Percentiles rank a stretch among this genome's conserved stretches.
These are phyloP conservation scores for Phyllosticta citriasiana DNA, from an alignment of 2,329 filamentous ascomycete species.

Conservation along the genomic window DNA sequence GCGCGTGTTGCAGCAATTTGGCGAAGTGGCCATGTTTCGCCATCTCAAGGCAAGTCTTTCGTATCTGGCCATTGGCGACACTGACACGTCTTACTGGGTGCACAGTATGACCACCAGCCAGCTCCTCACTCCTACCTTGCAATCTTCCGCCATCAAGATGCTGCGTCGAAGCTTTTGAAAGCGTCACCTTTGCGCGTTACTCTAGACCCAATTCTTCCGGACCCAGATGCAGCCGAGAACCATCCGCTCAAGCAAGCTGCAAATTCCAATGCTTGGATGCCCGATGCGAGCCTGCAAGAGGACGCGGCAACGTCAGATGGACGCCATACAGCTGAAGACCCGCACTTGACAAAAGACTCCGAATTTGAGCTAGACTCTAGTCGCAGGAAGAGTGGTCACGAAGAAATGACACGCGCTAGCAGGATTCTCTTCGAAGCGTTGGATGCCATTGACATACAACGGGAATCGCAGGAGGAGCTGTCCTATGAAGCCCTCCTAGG, in stretches of 20 bases:
- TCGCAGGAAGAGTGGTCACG: constrained; percentile 15
- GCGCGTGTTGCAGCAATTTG: constrained; percentile 38
- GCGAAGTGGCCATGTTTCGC: constrained; percentile 39
- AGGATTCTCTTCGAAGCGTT: constrained; percentile 13
- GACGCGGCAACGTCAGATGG: background rate
- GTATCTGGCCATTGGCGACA: background rate
- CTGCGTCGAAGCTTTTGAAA: constrained; percentile 32
- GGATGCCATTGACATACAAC: background rate
- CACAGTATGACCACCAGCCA: constrained; percentile 25
- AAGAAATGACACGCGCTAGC: constrained; percentile 24
- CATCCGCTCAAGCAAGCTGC: background rate
- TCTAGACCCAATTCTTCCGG: constrained; percentile 24
- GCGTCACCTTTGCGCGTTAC: constrained; percentile 38
- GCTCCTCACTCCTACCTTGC: constrained; percentile 36
- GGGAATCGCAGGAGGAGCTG: background rate
- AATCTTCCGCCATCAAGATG: constrained; percentile 34
- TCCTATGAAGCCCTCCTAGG: background rate
- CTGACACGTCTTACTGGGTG: constrained; percentile 3
- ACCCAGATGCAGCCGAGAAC: constrained; percentile 6
- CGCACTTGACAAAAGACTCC: constrained; percentile 10
- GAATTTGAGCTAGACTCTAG: constrained; percentile 5
- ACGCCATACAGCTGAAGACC: background rate
- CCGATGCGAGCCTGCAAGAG: background rate
- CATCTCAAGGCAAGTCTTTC: constrained; percentile 28
- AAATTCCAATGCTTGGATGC: too few species aligned